A percentile compares a stretch with the other conserved stretches of the same genome.
Conservation (phyloP, 2,329 filamentous ascomycete genomes). For the Pestalotiopsis sp. region DNA sequence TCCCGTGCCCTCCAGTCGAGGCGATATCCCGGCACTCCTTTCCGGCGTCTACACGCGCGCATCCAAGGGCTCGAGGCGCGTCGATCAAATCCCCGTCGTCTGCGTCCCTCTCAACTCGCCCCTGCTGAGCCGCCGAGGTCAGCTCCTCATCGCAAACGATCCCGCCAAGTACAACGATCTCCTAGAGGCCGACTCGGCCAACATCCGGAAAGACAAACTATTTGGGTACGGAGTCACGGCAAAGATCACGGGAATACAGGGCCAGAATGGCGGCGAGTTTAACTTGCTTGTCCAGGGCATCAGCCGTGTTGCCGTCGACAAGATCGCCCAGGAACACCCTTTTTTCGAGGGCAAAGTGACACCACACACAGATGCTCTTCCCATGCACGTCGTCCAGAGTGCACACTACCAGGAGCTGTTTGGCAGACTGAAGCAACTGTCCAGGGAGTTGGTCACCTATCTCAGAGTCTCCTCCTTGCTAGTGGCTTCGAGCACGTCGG, state of each 20-base stretch:
- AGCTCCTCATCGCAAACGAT: slow-evolving; percentile 71
- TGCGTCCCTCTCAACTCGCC: slow-evolving; percentile 85
- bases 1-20: slow-evolving; percentile 75
- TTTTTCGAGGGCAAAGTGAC: slow-evolving; percentile 84
- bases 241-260: slow-evolving; percentile 78
- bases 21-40: slow-evolving; percentile 87
- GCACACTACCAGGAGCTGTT: slow-evolving; percentile 64
- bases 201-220: slow-evolving; percentile 70
- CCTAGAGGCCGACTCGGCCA: slow-evolving; percentile 57
- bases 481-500: slow-evolving; percentile 63
- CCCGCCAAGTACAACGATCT: slow-evolving; percentile 52
- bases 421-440: slow-evolving; percentile 78
- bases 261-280: slow-evolving; percentile 74
- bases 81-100: slow-evolving; percentile 75
- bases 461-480: slow-evolving; percentile 85
- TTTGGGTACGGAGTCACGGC: slow-evolving; percentile 83
- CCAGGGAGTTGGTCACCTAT: slow-evolving; percentile 82
- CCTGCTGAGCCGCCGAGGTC: slow-evolving; percentile 72
- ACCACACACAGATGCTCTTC: slow-evolving; percentile 26
- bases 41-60: slow-evolving; percentile 82
- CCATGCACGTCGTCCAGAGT: slow-evolving; percentile 24
- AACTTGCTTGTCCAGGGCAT: slow-evolving; percentile 85
- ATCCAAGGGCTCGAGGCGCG: slow-evolving; percentile 65
- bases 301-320: slow-evolving; percentile 74
- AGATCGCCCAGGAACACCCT: slow-evolving; percentile 74